A percentile compares a stretch with the other conserved stretches of the same genome.
phyloP scores from a whole-genome alignment of 1,284 basidiomycete genomes.

The Sanghuangporus sanghuang region DNA sequence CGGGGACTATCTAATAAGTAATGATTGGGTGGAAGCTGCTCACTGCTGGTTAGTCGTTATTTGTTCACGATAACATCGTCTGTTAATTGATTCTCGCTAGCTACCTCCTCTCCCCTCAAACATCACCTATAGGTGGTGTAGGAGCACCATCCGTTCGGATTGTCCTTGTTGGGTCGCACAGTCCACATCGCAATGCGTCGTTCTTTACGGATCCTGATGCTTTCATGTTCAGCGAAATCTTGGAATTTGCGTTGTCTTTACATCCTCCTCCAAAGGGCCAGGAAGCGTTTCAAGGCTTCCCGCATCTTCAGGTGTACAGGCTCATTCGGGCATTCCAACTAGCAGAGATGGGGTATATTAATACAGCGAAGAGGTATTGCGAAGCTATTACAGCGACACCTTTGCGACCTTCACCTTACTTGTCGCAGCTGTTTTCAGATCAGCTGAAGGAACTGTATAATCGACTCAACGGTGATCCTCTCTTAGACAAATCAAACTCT shows the following conservation, averaged over 20 bases:
- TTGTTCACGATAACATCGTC: conserved; percentile 1
- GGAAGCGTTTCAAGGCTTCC: conserved; percentile 78
- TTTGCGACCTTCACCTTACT: conserved; percentile 62
- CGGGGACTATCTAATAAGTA: conserved; percentile 74
- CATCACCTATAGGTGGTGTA: conserved; percentile 69
- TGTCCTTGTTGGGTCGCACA: conserved; percentile 61
- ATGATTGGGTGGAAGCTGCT: conserved; percentile 80
- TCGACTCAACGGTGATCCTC: conserved; percentile 73
- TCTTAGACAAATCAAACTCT: conserved; percentile 66
- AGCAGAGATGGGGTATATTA: conserved; percentile 76
- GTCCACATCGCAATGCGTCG: conserved; percentile 44
- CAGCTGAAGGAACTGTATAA: conserved; percentile 81
- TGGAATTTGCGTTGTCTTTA: conserved; percentile 88
- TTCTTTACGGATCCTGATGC: conserved; percentile 74
- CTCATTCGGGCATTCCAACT: conserved; percentile 75
- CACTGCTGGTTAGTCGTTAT: conserved; percentile 73
- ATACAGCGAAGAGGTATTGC: conserved; percentile 80
- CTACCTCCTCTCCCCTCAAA: conserved; percentile 84
- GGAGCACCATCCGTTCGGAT: conserved; percentile 59
- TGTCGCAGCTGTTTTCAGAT: conserved; percentile 61
- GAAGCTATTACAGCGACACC: conserved; percentile 81
- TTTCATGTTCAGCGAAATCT: conserved; percentile 85
- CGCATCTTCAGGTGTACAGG: conserved; percentile 87
- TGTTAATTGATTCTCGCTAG: conserved; percentile 35
- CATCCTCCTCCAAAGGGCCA: conserved; percentile 74